Percentiles rank a stretch among this genome's conserved stretches.
These are phyloP conservation scores for Sclerospora graminicola DNA, from an alignment of 352 stramenopile species.

Conservation along the genomic window DNA sequence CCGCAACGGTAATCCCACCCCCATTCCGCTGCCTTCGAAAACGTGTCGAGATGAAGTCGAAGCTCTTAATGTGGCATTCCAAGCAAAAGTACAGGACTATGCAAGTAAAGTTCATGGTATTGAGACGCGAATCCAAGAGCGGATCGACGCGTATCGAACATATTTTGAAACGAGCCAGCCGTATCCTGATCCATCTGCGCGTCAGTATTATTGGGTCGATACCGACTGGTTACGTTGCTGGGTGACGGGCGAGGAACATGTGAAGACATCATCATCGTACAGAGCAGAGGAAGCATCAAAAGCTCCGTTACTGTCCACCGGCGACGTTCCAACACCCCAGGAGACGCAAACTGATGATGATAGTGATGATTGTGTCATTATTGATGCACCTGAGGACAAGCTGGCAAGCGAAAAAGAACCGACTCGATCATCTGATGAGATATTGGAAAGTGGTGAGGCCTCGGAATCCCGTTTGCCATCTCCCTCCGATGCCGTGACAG, in stretches of 20 bases:
- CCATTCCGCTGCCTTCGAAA: conserved; percentile 16
- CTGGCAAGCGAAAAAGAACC: no score
- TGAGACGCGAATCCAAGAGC: conserved; percentile 39
- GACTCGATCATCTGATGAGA: no score
- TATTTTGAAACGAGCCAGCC: conserved; percentile 51
- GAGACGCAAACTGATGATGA: no score
- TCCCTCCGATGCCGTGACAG: no score
- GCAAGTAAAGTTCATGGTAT: conserved; percentile 28
- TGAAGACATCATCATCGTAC: conserved; percentile 4
- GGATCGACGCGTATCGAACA: conserved; percentile 43
- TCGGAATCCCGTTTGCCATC: no score
- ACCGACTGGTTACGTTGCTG: conserved; percentile 47
- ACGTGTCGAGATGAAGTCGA: conserved; percentile 36
- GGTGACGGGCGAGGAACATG: conserved; percentile 47
- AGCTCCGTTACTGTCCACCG: no score
- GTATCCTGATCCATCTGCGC: conserved; percentile 21
- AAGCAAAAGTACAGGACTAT: conserved; percentile 38
- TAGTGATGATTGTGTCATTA: conserved; percentile 10
- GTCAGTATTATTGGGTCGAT: conserved; percentile 64
- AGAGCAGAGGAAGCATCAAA: conserved; percentile 4
- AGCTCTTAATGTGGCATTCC: conserved; percentile 41
- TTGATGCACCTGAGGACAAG: conserved; percentile 5
- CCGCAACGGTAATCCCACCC: not conserved
- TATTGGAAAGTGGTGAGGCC: no score
- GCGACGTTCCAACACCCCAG: no score